phyloP scores from a whole-genome alignment of 228 moss, liverwort and hornwort species.

The Sphagnum fallax region DNA sequence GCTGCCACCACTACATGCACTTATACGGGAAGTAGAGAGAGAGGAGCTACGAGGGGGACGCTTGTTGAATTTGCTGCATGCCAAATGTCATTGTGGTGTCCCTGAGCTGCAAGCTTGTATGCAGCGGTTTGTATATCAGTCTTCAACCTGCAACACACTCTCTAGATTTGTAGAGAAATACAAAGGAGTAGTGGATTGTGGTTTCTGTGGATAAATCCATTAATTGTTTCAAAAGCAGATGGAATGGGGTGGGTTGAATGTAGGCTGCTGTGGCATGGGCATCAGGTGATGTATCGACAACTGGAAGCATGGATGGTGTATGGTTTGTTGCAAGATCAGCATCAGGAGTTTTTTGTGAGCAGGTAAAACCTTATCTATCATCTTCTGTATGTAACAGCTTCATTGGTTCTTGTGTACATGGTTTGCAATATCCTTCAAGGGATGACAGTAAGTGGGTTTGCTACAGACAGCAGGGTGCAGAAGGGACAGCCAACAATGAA shows the following conservation, averaged over 20 bases:
- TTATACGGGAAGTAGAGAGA: conserved; percentile 87
- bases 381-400: not conserved
- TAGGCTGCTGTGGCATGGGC: conserved; percentile 94
- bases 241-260: conserved; percentile 20
- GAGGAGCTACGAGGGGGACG: conserved; percentile 90
- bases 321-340: conserved; percentile 91
- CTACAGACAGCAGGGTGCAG: conserved; percentile 16
- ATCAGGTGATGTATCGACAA: conserved; percentile 99
- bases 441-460: conserved; percentile 3
- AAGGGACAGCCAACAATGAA: conserved; percentile 40
- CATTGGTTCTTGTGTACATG: not conserved
- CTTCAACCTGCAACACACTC: not conserved
- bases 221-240: conserved; percentile 11
- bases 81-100: conserved; percentile 95
- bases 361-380: conserved; percentile 39
- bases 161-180: not conserved
- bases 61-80: conserved; percentile 81
- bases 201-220: conserved; percentile 3
- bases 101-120: conserved; percentile 98
- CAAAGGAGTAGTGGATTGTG: conserved; percentile 5
- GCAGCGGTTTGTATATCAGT: conserved; percentile 67
- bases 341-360: conserved; percentile 89
- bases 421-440: no score
- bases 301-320: conserved; percentile 98
- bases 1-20: conserved; percentile 77